phyloP scores from a whole-genome alignment of 1,284 basidiomycete genomes.

The Ceratobasidium papillatum region DNA sequence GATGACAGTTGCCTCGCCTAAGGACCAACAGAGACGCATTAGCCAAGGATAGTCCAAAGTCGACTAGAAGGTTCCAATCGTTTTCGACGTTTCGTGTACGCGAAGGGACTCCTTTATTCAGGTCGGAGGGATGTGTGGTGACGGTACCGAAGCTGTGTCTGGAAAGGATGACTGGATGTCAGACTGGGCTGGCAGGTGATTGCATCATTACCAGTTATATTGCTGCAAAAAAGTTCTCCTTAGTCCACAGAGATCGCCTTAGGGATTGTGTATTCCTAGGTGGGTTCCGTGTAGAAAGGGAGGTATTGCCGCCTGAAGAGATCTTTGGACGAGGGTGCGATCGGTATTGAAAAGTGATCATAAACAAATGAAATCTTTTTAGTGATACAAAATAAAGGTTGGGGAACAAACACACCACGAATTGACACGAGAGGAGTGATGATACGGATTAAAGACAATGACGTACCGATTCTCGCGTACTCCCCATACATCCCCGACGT shows the following conservation, averaged over 20 bases:
- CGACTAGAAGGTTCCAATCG: constrained; percentile 5
- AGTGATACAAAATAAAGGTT: too few species aligned
- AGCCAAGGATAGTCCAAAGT: background rate
- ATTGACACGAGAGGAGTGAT: too few species aligned
- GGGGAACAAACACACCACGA: too few species aligned
- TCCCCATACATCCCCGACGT: too few species aligned
- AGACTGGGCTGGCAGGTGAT: background rate
- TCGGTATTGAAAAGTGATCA: too few species aligned
- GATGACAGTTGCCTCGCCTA: background rate
- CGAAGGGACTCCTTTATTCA: background rate
- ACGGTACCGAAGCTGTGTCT: background rate
- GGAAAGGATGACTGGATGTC: background rate
- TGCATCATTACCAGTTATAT: background rate
- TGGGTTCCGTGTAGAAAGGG: constrained; percentile 3
- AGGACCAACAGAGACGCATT: background rate
- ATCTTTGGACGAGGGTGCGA: background rate
- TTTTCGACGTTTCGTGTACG: background rate
- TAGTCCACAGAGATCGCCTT: background rate
- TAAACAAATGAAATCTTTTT: too few species aligned
- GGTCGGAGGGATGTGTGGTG: constrained; percentile 1
- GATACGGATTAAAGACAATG: too few species aligned
- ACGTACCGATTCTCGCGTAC: too few species aligned
- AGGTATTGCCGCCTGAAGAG: background rate
- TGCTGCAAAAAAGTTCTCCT: background rate
- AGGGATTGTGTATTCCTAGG: background rate